Evolutionary conservation across 352 stramenopile species (phyloP).

Genomic region (Globisporangium takayamanum): DNA sequence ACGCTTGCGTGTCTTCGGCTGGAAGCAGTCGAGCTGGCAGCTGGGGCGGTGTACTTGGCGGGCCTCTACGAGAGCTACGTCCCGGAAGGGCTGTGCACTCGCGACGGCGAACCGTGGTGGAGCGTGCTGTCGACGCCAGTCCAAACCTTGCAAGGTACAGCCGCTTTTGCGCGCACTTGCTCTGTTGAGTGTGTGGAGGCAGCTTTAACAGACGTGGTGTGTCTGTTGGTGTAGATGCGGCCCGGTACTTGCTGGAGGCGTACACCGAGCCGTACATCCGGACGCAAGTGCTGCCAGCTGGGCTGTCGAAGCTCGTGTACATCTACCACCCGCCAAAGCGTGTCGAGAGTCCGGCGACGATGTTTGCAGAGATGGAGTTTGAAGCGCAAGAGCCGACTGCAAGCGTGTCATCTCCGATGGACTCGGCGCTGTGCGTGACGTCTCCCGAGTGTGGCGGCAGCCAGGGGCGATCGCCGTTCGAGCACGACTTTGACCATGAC

Average conservation of each 20-base stretch:
- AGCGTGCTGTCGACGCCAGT: constrained; percentile 56
- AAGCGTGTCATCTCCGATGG: constrained; percentile 47
- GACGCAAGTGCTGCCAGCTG: constrained; percentile 60
- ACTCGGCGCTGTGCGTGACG: constrained; percentile 64
- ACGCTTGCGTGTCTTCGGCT: constrained; percentile 77
- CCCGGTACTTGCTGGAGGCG: constrained; percentile 66
- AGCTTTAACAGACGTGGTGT: constrained; percentile 56
- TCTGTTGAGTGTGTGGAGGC: constrained; percentile 29
- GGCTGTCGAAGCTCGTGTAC: constrained; percentile 71
- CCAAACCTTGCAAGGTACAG: constrained; percentile 80
- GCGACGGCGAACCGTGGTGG: constrained; percentile 62
- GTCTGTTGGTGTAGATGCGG: constrained; percentile 63
- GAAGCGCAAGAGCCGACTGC: constrained; percentile 34
- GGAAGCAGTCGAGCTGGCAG: constrained; percentile 60
- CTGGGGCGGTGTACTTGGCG: constrained; percentile 77
- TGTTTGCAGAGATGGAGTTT: constrained; percentile 34
- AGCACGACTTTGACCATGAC: constrained; percentile 72
- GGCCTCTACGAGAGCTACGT: constrained; percentile 82
- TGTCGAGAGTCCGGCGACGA: constrained; percentile 40
- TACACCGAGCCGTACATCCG: constrained; percentile 77
- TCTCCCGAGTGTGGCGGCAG: constrained; percentile 68
- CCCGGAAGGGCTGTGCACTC: constrained; percentile 47
- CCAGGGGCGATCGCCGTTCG: constrained; percentile 59
- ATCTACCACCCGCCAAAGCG: constrained; percentile 55
- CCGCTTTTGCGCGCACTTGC: constrained; percentile 5